Conservation (phyloP, 2,329 filamentous ascomycete species). For the Microcyclosporella mali region DNA sequence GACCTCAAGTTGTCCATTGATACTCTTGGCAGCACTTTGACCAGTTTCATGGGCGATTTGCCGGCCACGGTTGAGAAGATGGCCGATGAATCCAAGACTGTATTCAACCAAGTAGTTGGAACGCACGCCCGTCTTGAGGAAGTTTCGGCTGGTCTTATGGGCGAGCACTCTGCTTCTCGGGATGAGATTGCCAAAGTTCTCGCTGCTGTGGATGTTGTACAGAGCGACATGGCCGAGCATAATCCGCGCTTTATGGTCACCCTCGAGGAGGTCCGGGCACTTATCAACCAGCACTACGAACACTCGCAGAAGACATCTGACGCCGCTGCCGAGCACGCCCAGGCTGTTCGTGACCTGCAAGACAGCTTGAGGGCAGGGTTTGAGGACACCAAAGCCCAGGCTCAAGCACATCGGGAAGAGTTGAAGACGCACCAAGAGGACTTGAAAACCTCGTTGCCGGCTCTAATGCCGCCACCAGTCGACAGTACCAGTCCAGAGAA, state of each 20-base stretch:
- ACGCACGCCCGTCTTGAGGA: constrained; percentile 71
- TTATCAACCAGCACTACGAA: constrained; percentile 82
- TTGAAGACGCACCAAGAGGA: constrained; percentile 38
- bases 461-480: constrained; percentile 39
- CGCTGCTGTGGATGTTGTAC: constrained; percentile 65
- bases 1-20: constrained; percentile 83
- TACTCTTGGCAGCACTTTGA: constrained; percentile 63
- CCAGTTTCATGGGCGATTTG: constrained; percentile 47
- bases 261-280: constrained; percentile 74
- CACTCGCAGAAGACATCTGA: constrained; percentile 61
- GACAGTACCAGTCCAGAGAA: constrained; percentile 45
- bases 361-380: constrained; percentile 38
- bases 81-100: constrained; percentile 78
- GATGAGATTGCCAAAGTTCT: constrained; percentile 73
- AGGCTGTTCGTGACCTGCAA: constrained; percentile 39
- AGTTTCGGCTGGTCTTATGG: constrained; percentile 63
- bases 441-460: constrained; percentile 38
- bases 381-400: constrained; percentile 37
- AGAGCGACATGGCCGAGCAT: constrained; percentile 72
- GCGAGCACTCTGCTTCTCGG: constrained; percentile 75
- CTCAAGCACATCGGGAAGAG: constrained; percentile 22
- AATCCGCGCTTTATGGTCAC: constrained; percentile 84
- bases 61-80: constrained; percentile 67
- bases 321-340: constrained; percentile 33
- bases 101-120: constrained; percentile 76